phyloP scores from a whole-genome alignment of 352 stramenopile species.

The Pythium myriotylum region DNA sequence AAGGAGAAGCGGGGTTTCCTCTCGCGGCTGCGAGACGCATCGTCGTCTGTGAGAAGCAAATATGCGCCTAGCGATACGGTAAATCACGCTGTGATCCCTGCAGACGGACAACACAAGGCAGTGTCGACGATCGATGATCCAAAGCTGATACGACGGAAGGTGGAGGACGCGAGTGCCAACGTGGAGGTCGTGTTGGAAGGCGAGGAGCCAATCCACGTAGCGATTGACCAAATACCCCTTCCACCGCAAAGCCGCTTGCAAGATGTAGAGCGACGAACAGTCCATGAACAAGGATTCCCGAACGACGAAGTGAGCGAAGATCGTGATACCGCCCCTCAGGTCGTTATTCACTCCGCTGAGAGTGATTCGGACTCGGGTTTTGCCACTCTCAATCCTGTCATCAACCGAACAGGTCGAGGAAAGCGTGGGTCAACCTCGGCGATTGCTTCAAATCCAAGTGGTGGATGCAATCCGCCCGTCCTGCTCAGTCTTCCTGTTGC shows the following conservation, averaged over 20 bases:
- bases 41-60: slow-evolving; percentile 29
- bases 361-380: slow-evolving; percentile 64
- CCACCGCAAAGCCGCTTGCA: background rate
- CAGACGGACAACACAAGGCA: background rate
- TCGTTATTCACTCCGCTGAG: slow-evolving; percentile 77
- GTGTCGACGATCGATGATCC: slow-evolving; percentile 1
- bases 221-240: slow-evolving; percentile 33
- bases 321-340: slow-evolving; percentile 41
- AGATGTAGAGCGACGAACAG: background rate
- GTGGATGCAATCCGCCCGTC: slow-evolving; percentile 23
- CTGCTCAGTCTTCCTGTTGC: slow-evolving; percentile 51
- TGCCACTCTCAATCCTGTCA: slow-evolving; percentile 68
- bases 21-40: slow-evolving; percentile 34
- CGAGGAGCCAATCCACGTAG: slow-evolving; percentile 52
- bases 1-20: slow-evolving; percentile 49
- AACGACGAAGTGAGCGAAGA: slow-evolving; percentile 10
- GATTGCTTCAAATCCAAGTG: slow-evolving; percentile 8
- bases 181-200: slow-evolving; percentile 40
- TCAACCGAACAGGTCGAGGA: slow-evolving; percentile 28
- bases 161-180: background rate
- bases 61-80: slow-evolving; percentile 24
- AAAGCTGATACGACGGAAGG: background rate
- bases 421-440: slow-evolving; percentile 27
- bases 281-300: no score
- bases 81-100: slow-evolving; percentile 15